Conservation (phyloP, 1,284 basidiomycete genomes). For the Pascua sp. region DNA sequence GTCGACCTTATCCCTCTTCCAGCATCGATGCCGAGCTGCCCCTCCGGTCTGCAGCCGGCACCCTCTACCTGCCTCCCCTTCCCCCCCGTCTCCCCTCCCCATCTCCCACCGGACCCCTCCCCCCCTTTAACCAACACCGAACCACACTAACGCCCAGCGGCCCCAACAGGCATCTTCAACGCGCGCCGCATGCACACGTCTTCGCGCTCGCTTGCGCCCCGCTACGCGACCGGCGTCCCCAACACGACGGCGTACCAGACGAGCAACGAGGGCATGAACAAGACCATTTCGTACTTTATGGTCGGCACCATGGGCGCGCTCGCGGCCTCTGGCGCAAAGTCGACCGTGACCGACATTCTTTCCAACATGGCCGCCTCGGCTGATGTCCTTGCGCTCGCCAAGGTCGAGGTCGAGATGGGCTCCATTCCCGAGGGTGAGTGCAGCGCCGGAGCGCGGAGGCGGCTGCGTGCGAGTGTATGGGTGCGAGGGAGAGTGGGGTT, state of each 20-base stretch:
- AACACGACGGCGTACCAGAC: slow-evolving; percentile 83
- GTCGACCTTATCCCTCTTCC: too few relatives aligned
- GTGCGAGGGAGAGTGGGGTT: neutral
- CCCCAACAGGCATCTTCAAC: slow-evolving; percentile 56
- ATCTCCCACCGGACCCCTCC: too few relatives aligned
- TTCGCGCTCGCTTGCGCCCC: slow-evolving; percentile 50
- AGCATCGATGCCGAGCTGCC: too few relatives aligned
- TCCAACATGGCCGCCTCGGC: slow-evolving; percentile 95
- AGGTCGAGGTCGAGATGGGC: slow-evolving; percentile 91
- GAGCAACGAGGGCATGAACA: slow-evolving; percentile 65
- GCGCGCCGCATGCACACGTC: slow-evolving; percentile 60
- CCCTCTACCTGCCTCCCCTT: neutral
- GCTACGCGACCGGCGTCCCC: slow-evolving; percentile 64
- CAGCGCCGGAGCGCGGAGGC: neutral
- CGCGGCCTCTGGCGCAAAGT: slow-evolving; percentile 90
- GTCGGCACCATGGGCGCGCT: slow-evolving; percentile 93
- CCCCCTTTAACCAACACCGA: too few relatives aligned
- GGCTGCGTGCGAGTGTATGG: neutral
- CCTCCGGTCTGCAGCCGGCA: too few relatives aligned
- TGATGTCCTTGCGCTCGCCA: slow-evolving; percentile 95
- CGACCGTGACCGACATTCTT: slow-evolving; percentile 89
- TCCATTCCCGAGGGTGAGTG: slow-evolving; percentile 92
- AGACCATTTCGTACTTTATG: slow-evolving; percentile 93
- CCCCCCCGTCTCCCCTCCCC: neutral
- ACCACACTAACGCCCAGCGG: slow-evolving; percentile 29